phyloP scores from a whole-genome alignment of 768 basidiomycete species.

The Lentinus tigrinus region DNA sequence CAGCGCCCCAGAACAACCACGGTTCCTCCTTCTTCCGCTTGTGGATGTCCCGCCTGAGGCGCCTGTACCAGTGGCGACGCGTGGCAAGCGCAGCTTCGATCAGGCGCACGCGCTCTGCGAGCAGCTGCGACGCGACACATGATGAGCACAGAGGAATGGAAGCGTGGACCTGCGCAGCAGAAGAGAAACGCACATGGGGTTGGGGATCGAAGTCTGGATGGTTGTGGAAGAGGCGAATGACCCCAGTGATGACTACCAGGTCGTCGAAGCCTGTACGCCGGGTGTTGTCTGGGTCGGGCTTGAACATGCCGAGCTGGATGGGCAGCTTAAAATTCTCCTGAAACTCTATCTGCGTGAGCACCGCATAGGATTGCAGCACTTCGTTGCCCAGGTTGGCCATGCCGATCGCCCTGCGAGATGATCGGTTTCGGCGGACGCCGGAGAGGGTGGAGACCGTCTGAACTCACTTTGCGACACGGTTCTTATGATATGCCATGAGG shows the following conservation, averaged over 20 bases:
- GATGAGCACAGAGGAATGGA: background rate
- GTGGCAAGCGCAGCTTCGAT: conserved; percentile 3
- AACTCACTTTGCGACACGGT: conserved; percentile 7
- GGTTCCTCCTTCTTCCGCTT: conserved; percentile 16
- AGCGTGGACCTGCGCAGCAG: background rate
- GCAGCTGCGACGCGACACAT: background rate
- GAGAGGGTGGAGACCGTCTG: too few species aligned
- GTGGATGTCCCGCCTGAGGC: conserved; percentile 12
- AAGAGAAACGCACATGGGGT: conserved; percentile 3
- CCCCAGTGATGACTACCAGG: conserved; percentile 6
- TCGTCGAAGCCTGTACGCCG: conserved; percentile 6
- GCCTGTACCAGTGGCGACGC: conserved; percentile 12
- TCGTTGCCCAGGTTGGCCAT: conserved; percentile 2
- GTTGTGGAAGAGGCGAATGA: conserved; percentile 2
- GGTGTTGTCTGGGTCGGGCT: conserved; percentile 2
- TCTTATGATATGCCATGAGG: conserved; percentile 3
- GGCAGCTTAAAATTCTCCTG: conserved; percentile 11
- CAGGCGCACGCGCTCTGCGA: conserved; percentile 5
- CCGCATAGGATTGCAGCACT: conserved; percentile 7
- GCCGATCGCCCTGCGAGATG: conserved; percentile 5
- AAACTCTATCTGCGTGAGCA: conserved; percentile 8
- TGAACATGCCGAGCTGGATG: conserved; percentile 14
- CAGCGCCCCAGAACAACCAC: conserved; percentile 18
- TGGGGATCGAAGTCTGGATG: background rate
- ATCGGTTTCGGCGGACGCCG: too few species aligned